A percentile compares a stretch with the other conserved stretches of the same genome.
These are phyloP conservation scores for Cerrena zonata DNA, from an alignment of 1,284 basidiomycete genomes.

Conservation along the genomic window DNA sequence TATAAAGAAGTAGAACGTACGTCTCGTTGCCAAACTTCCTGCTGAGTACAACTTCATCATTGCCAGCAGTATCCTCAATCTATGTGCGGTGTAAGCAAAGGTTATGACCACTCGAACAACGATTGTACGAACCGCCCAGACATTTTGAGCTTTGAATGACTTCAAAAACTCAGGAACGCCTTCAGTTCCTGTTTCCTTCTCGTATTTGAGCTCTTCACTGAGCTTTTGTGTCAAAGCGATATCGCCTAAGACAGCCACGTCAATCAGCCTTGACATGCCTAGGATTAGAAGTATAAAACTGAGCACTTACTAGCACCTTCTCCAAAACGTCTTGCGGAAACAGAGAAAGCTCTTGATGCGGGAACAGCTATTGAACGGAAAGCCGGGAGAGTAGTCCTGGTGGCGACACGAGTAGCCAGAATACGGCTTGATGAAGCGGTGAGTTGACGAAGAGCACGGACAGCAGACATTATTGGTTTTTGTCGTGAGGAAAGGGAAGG, in stretches of 20 bases:
- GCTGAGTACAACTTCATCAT: slow-evolving; percentile 78
- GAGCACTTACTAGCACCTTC: slow-evolving; percentile 58
- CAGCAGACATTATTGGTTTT: slow-evolving; percentile 34
- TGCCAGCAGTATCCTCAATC: slow-evolving; percentile 69
- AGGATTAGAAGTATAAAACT: too few relatives aligned
- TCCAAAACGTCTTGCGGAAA: slow-evolving; percentile 46
- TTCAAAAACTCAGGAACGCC: slow-evolving; percentile 72
- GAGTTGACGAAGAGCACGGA: slow-evolving; percentile 33
- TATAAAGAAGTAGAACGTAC: slow-evolving; percentile 41
- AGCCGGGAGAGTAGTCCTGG: slow-evolving; percentile 30
- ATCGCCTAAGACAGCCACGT: slow-evolving; percentile 67
- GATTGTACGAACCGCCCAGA: slow-evolving; percentile 76
- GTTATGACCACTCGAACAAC: too few relatives aligned
- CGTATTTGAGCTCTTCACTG: slow-evolving; percentile 80
- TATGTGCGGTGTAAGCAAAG: slow-evolving; percentile 25
- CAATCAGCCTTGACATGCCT: too few relatives aligned
- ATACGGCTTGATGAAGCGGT: slow-evolving; percentile 31
- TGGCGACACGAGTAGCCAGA: slow-evolving; percentile 25
- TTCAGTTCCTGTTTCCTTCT: slow-evolving; percentile 54
- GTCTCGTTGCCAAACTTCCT: slow-evolving; percentile 89
- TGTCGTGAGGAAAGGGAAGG: not conserved
- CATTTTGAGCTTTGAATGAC: slow-evolving; percentile 66
- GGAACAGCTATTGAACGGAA: slow-evolving; percentile 18
- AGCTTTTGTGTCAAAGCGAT: slow-evolving; percentile 71
- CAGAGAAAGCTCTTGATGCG: slow-evolving; percentile 52